These are phyloP conservation scores for Striga hermonthica DNA, from an alignment of 305 asterid species.

Conservation along the genomic window DNA sequence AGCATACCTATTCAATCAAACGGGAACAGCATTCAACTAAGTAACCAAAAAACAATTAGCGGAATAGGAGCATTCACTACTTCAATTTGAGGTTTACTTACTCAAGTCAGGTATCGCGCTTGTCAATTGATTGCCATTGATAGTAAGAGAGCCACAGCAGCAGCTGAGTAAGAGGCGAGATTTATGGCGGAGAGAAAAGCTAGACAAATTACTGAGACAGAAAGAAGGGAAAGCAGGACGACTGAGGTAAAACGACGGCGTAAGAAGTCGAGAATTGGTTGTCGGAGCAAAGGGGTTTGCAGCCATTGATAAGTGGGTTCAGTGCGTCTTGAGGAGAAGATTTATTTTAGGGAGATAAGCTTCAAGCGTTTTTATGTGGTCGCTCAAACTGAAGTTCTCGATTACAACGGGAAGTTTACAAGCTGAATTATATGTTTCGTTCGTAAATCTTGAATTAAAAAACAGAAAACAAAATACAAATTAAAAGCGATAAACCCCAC, in stretches of 20 bases:
- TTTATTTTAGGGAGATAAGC: not conserved
- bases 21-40: not conserved
- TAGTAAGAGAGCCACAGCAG: constrained; percentile 42
- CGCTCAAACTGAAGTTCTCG: not conserved
- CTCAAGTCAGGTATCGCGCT: constrained; percentile 33
- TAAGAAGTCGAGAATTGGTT: constrained; percentile 25
- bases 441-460: no score
- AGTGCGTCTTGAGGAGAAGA: not conserved
- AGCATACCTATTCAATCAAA: constrained; percentile 40
- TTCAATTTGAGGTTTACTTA: constrained; percentile 8
- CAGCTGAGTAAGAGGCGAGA: constrained; percentile 34
- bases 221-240: constrained; percentile 29
- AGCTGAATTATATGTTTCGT: no score
- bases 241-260: constrained; percentile 29
- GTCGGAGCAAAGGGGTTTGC: constrained; percentile 33
- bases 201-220: not conserved
- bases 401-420: no score
- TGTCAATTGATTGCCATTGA: constrained; percentile 32
- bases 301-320: constrained; percentile 36
- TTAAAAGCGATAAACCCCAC: no score
- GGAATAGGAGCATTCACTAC: not conserved
- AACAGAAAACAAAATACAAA: no score
- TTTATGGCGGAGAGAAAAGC: constrained; percentile 28
- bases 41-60: not conserved
- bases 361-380: not conserved